Evolutionary conservation across 305 asterid species (phyloP).

Genomic region (Fraxinus greggii): DNA sequence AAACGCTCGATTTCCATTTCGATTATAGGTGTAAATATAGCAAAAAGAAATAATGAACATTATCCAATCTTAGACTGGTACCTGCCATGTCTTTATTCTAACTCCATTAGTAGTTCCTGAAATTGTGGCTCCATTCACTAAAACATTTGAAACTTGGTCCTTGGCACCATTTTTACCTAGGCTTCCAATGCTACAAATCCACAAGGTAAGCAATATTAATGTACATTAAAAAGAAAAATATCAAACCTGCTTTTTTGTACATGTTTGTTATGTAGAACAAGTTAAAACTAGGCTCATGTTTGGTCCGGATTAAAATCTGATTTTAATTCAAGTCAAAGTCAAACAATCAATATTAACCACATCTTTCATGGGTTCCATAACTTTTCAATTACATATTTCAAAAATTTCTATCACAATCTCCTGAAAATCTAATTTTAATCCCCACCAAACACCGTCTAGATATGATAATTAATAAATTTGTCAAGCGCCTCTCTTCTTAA

Average conservation of each 20-base stretch:
- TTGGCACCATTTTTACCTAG: constrained; percentile 63
- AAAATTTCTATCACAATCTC: too few species aligned
- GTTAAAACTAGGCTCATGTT: too few species aligned
- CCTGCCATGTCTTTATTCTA: constrained; percentile 97
- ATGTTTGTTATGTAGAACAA: background rate
- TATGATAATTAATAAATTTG: background rate
- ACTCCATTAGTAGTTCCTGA: constrained; percentile 84
- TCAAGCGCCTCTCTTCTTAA: background rate
- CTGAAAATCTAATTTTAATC: too few species aligned
- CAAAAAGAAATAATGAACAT: background rate
- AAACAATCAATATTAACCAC: too few species aligned
- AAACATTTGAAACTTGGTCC: constrained; percentile 60
- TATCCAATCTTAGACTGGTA: constrained; percentile 7
- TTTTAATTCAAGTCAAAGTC: too few species aligned
- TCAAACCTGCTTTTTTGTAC: background rate
- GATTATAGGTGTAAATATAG: too few species aligned
- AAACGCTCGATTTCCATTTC: background rate
- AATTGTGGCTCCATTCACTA: constrained; percentile 54
- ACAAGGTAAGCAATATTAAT: background rate
- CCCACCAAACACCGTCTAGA: too few species aligned
- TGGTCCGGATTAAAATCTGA: too few species aligned
- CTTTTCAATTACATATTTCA: too few species aligned
- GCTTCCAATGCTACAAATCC: constrained; percentile 79
- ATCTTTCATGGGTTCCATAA: too few species aligned
- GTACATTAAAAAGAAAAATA: background rate